Evolutionary conservation across 176 grass and related monocot species (phyloP).

Genomic region (Aegilops tauschii): DNA sequence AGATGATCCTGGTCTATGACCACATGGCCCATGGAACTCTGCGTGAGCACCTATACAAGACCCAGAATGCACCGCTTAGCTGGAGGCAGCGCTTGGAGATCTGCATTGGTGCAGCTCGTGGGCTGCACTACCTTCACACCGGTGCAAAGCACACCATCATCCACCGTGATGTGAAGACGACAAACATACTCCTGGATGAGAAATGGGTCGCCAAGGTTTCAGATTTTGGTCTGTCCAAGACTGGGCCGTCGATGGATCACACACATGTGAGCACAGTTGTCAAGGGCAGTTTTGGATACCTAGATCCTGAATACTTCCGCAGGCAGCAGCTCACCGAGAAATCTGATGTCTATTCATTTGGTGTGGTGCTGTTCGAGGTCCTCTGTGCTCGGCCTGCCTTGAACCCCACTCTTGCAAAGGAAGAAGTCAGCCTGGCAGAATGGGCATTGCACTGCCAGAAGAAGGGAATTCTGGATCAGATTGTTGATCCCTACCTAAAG

Average conservation of each 20-base stretch:
- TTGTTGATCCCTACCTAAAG: conserved; percentile 79
- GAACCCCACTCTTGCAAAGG: conserved; percentile 75
- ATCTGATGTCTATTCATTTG: conserved; percentile 96
- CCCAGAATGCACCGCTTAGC: conserved; percentile 75
- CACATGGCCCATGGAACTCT: conserved; percentile 93
- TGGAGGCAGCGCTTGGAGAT: conserved; percentile 92
- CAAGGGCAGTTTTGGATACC: conserved; percentile 96
- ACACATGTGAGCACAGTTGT: conserved; percentile 98
- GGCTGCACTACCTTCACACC: conserved; percentile 93
- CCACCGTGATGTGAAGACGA: conserved; percentile 96
- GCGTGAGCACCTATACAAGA: conserved; percentile 91
- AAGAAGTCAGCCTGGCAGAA: conserved; percentile 95
- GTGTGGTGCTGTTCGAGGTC: conserved; percentile 91
- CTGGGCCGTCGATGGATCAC: conserved; percentile 80
- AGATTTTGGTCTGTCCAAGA: conserved; percentile 96
- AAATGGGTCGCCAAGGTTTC: conserved; percentile 99
- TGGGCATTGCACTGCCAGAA: conserved; percentile 92
- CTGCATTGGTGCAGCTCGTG: conserved; percentile 89
- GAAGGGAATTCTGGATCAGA: conserved; percentile 89
- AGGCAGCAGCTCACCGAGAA: conserved; percentile 93
- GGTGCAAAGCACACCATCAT: conserved; percentile 96
- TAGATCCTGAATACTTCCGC: conserved; percentile 88
- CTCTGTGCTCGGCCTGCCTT: conserved; percentile 87
- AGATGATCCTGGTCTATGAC: conserved; percentile 92
- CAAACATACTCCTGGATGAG: conserved; percentile 87